These are phyloP conservation scores for Tilletiopsis washingtonensis DNA, from an alignment of 1,284 basidiomycete species.

Conservation along the genomic window DNA sequence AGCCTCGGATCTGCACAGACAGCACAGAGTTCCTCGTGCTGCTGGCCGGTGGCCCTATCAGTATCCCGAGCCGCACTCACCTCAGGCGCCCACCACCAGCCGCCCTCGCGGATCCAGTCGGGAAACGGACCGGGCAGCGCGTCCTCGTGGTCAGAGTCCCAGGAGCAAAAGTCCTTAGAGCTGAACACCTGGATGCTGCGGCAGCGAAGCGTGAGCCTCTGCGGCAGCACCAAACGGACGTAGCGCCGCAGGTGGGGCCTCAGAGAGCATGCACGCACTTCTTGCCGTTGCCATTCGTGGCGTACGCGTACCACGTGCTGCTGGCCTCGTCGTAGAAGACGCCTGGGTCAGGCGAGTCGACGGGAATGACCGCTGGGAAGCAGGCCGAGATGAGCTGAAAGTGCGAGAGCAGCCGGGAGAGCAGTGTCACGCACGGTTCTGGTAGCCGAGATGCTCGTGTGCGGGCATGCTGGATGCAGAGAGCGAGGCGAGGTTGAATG, in stretches of 20 bases:
- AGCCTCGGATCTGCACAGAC: no score
- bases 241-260: no score
- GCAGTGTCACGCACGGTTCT: slow-evolving; percentile 16
- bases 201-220: no score
- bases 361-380: slow-evolving; percentile 18
- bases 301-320: slow-evolving; percentile 22
- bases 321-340: slow-evolving; percentile 19
- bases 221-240: no score
- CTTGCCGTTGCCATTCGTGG: slow-evolving; percentile 30
- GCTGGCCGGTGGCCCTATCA: no score
- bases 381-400: no score
- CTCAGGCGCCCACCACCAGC: slow-evolving; percentile 31
- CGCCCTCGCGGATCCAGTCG: slow-evolving; percentile 14
- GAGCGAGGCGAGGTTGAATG: no score
- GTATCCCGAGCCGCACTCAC: no score
- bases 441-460: slow-evolving; percentile 25
- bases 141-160: slow-evolving; percentile 23
- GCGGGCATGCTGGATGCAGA: slow-evolving; percentile 16
- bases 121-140: slow-evolving; percentile 26
- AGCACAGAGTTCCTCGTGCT: no score
- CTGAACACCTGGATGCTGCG: slow-evolving; percentile 26
- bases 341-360: slow-evolving; percentile 33
- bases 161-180: slow-evolving; percentile 26
- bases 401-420: not conserved
- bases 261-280: no score